phyloP scores from a whole-genome alignment of 495 filamentous ascomycete species.

The Xylona heveae region DNA sequence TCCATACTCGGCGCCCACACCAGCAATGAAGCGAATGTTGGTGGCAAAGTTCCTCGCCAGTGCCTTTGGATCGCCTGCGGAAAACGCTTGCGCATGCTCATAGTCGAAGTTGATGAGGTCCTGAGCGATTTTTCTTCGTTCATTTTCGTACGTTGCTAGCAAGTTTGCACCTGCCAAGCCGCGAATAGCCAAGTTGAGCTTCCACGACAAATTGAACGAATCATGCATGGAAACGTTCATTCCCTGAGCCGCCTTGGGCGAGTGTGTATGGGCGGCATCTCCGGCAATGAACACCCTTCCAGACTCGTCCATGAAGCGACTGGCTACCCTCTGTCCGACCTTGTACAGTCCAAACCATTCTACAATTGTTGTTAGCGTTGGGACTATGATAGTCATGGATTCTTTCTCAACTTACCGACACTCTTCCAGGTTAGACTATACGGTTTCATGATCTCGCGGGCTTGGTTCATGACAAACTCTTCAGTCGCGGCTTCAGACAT shows the following conservation, averaged over 20 bases:
- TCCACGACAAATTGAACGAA: conserved; percentile 68
- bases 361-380: no score
- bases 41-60: conserved; percentile 10
- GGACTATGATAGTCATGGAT: no score
- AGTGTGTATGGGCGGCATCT: conserved; percentile 69
- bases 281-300: conserved; percentile 51
- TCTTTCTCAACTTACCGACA: no score
- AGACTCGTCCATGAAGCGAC: conserved; percentile 15
- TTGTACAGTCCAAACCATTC: conserved; percentile 39
- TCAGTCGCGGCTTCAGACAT: conserved; percentile 20
- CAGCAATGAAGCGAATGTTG: conserved; percentile 10
- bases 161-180: conserved; percentile 34
- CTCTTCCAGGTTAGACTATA: conserved; percentile 25
- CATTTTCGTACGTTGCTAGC: conserved; percentile 49
- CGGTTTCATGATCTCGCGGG: conserved; percentile 22
- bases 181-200: conserved; percentile 47
- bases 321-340: conserved; percentile 29
- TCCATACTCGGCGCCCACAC: conserved; percentile 13
- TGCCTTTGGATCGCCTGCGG: conserved; percentile 9
- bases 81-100: conserved; percentile 10
- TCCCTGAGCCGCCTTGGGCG: conserved; percentile 65
- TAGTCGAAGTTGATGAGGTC: conserved; percentile 13
- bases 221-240: conserved; percentile 78
- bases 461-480: conserved; percentile 21
- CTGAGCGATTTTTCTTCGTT: conserved; percentile 24